Conservation (phyloP, 1,284 basidiomycete genomes). For the Papiliotrema nemorosa region DNA sequence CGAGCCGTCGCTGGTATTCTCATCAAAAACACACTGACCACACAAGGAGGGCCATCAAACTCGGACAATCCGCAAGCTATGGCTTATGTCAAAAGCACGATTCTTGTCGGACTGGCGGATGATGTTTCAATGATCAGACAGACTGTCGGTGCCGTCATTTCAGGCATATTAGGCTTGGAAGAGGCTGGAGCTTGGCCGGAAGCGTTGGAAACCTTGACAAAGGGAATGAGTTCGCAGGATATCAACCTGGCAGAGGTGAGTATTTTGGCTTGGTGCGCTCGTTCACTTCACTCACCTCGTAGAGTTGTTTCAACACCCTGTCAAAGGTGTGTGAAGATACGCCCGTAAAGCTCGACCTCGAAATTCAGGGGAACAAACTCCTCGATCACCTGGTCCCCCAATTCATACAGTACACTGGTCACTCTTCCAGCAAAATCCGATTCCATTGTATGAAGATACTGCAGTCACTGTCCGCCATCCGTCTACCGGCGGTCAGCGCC, state of each 20-base stretch:
- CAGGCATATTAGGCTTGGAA: constrained; percentile 75
- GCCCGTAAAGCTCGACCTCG: constrained; percentile 88
- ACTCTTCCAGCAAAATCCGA: constrained; percentile 69
- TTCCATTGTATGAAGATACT: constrained; percentile 90
- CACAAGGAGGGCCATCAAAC: constrained; percentile 21
- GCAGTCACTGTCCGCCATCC: constrained; percentile 85
- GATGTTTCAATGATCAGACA: constrained; percentile 78
- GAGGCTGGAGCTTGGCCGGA: constrained; percentile 91
- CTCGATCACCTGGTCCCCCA: constrained; percentile 94
- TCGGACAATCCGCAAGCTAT: constrained; percentile 51
- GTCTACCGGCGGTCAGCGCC: constrained; percentile 74
- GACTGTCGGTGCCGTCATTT: constrained; percentile 85
- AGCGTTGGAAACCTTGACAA: constrained; percentile 76
- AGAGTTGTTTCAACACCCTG: constrained; percentile 92
- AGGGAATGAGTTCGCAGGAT: constrained; percentile 69
- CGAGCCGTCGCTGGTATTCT: constrained; percentile 93
- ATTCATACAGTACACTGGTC: constrained; percentile 80
- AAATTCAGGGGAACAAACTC: constrained; percentile 74
- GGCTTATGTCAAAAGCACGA: constrained; percentile 74
- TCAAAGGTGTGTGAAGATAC: constrained; percentile 98
- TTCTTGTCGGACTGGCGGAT: constrained; percentile 77
- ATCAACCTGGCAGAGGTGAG: constrained; percentile 78
- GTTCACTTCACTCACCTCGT: not conserved
- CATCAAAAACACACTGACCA: constrained; percentile 80
- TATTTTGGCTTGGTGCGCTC: constrained; percentile 9